phyloP scores from a whole-genome alignment of 2,329 filamentous ascomycete species.

The Trichoderma afroharzianum region DNA sequence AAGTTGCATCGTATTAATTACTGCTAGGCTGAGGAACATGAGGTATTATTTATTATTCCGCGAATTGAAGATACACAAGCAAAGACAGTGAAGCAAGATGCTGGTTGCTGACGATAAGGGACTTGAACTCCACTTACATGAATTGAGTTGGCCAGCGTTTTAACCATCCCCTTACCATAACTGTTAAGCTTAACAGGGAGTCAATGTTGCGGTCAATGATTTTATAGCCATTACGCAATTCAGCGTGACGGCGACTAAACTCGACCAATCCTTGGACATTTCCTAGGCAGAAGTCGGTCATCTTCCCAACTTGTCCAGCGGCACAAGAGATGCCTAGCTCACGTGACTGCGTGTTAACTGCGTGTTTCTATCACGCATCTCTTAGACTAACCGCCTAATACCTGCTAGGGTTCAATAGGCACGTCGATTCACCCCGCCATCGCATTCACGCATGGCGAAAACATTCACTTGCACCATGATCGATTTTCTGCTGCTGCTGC shows the following conservation, averaged over 20 bases:
- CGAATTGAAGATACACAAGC: background rate
- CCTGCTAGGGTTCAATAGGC: background rate
- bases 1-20: background rate
- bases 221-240: background rate
- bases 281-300: background rate
- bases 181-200: background rate
- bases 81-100: too few species aligned
- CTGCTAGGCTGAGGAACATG: background rate
- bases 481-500: background rate
- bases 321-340: background rate
- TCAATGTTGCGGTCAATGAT: background rate
- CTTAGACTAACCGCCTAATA: background rate
- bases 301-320: background rate
- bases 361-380: conserved; percentile 10
- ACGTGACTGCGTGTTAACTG: conserved; percentile 15
- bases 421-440: conserved; percentile 12
- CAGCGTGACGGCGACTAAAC: background rate
- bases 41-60: background rate
- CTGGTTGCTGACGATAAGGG: too few species aligned
- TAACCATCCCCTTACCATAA: background rate
- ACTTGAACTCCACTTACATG: background rate
- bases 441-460: background rate
- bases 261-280: background rate
- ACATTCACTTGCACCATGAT: background rate
- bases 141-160: background rate